Conservation (phyloP, 306 rosid species). For the Gleditsia sinensis region DNA sequence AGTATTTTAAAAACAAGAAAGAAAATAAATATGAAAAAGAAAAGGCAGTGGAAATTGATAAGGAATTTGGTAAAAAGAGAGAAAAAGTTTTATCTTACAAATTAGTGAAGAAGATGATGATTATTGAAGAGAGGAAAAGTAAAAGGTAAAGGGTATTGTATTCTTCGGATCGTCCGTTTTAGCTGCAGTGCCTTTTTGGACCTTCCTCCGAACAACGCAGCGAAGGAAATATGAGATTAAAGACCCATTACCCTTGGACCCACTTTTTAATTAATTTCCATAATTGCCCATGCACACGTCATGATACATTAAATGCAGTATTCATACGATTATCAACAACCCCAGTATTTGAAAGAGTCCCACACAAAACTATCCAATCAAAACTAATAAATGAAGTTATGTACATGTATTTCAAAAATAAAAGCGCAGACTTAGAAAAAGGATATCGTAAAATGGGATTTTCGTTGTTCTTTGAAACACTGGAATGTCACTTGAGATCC, state of each 20-base stretch:
- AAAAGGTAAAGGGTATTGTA: too few species aligned
- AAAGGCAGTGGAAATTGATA: slow-evolving; percentile 27
- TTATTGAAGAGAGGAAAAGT: slow-evolving; percentile 21
- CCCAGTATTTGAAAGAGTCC: too few species aligned
- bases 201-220: slow-evolving; percentile 54
- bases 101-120: slow-evolving; percentile 41
- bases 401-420: not conserved
- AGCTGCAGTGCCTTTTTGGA: slow-evolving; percentile 67
- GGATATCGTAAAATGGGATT: not conserved
- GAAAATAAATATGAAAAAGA: not conserved
- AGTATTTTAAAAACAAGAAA: slow-evolving; percentile 36
- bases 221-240: slow-evolving; percentile 5
- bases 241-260: slow-evolving; percentile 25
- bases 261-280: slow-evolving; percentile 37
- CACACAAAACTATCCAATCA: too few species aligned
- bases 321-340: too few species aligned
- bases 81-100: slow-evolving; percentile 39
- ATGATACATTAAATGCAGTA: slow-evolving; percentile 5
- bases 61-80: slow-evolving; percentile 38
- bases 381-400: not conserved
- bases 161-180: slow-evolving; percentile 74
- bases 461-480: not conserved
- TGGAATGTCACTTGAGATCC: not conserved
- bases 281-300: slow-evolving; percentile 38
- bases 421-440: too few species aligned